Conservation (phyloP, 1,284 basidiomycete species). For the Sparassis latifolia region DNA sequence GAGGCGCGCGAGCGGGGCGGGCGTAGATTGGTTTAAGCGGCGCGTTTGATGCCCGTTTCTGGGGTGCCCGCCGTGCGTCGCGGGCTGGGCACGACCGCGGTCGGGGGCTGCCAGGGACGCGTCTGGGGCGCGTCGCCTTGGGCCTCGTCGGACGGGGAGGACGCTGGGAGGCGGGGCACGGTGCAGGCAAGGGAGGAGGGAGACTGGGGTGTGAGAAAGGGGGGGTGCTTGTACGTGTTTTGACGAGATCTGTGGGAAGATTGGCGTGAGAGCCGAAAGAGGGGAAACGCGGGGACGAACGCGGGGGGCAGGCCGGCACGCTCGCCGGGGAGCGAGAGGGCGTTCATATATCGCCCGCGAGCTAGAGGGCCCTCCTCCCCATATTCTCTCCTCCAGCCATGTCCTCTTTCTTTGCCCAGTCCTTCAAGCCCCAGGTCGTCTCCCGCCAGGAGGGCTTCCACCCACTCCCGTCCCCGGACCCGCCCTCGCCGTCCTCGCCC, state of each 20-base stretch:
- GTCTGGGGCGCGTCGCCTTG: background rate
- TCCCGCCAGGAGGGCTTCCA: constrained; percentile 60
- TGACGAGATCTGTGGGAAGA: background rate
- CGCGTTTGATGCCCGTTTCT: background rate
- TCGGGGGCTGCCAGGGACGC: background rate
- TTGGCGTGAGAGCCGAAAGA: constrained; percentile 1
- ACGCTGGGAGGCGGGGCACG: background rate
- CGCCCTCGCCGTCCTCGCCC: constrained; percentile 34
- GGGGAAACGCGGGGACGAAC: constrained; percentile 1
- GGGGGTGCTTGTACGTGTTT: constrained; percentile 1
- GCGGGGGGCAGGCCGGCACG: background rate
- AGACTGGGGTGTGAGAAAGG: background rate
- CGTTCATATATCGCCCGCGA: constrained; percentile 4
- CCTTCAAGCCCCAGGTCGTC: constrained; percentile 35
- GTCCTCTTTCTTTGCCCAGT: constrained; percentile 21
- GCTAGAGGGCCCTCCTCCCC: background rate
- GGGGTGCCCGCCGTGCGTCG: background rate
- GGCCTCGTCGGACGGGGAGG: no score
- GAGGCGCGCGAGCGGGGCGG: no score
- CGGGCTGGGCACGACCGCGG: background rate
- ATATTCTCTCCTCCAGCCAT: constrained; percentile 4
- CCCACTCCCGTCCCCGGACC: constrained; percentile 32
- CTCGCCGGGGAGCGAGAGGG: background rate
- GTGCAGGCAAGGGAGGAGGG: background rate
- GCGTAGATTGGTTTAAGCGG: no score